Conservation (phyloP, 805 yeast species). For the Ogataea thermomethanolica region DNA sequence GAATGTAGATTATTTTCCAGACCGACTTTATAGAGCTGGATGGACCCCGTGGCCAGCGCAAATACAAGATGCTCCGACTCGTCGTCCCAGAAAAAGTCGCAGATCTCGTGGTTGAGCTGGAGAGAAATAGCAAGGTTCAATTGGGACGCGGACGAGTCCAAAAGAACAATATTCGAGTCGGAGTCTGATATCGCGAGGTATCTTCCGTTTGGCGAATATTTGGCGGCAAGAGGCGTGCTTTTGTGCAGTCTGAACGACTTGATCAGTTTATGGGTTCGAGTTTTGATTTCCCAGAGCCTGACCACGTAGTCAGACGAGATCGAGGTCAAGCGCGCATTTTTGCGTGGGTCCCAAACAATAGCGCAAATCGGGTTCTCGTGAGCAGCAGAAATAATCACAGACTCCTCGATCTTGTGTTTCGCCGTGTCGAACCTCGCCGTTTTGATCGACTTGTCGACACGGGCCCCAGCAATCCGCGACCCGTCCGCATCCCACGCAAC, state of each 20-base stretch:
- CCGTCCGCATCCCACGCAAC: conserved; percentile 40
- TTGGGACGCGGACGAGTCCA: conserved; percentile 21
- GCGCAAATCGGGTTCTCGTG: conserved; percentile 41
- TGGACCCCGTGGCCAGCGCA: conserved; percentile 39
- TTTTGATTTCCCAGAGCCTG: conserved; percentile 40
- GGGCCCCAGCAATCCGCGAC: conserved; percentile 38
- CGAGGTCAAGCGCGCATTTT: conserved; percentile 41
- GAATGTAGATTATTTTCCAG: conserved; percentile 21
- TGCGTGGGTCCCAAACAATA: conserved; percentile 44
- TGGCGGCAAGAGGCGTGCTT: conserved; percentile 23
- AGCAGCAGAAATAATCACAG: conserved; percentile 36
- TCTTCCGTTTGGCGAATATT: conserved; percentile 40
- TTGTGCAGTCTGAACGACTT: conserved; percentile 8
- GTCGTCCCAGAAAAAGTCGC: conserved; percentile 40
- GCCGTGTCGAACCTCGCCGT: conserved; percentile 34
- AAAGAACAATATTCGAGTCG: conserved; percentile 31
- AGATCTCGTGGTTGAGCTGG: conserved; percentile 28
- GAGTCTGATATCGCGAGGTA: conserved; percentile 37
- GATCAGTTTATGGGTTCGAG: conserved; percentile 29
- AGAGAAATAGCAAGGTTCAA: conserved; percentile 27
- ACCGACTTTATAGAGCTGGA: conserved; percentile 27
- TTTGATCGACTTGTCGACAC: conserved; percentile 42
- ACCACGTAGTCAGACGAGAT: conserved; percentile 42
- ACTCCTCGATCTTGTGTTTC: conserved; percentile 33
- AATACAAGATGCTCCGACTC: conserved; percentile 25